phyloP scores from a whole-genome alignment of 2,329 filamentous ascomycete species.

The Colletotrichum cuscutae region DNA sequence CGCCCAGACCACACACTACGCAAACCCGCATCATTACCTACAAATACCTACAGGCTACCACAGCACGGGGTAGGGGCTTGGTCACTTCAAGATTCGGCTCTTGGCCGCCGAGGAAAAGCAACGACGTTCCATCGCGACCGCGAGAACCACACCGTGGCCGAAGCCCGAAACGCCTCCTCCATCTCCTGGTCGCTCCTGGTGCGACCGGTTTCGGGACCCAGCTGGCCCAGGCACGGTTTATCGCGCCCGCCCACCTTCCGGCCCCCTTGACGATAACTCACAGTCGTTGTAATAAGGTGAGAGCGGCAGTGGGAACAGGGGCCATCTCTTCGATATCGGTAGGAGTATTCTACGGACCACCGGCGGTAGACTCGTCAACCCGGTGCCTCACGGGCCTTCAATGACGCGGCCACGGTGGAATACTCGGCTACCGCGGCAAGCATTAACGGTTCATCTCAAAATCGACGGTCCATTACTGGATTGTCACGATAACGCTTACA shows the following conservation, averaged over 20 bases:
- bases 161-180: constrained; percentile 13
- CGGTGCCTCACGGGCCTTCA: not conserved
- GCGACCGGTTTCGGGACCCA: constrained; percentile 26
- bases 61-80: too few relatives aligned
- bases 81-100: not conserved
- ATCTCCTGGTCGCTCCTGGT: constrained; percentile 13
- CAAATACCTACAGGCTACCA: too few relatives aligned
- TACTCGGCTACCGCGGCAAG: constrained; percentile 16
- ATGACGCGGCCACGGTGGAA: constrained; percentile 17
- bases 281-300: constrained; percentile 9
- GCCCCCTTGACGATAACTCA: not conserved
- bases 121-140: not conserved
- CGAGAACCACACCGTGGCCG: not conserved
- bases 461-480: too few relatives aligned
- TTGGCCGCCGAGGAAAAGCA: not conserved
- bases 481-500: not conserved
- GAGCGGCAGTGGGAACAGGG: not conserved
- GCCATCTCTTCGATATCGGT: not conserved
- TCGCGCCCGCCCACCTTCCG: not conserved
- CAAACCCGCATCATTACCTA: too few relatives aligned
- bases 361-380: not conserved
- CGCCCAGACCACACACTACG: not conserved
- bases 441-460: not conserved
- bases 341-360: not conserved
- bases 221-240: not conserved